Evolutionary conservation across 805 yeast genomes (phyloP).

Genomic region (Grigorovia yakushimaensis): DNA sequence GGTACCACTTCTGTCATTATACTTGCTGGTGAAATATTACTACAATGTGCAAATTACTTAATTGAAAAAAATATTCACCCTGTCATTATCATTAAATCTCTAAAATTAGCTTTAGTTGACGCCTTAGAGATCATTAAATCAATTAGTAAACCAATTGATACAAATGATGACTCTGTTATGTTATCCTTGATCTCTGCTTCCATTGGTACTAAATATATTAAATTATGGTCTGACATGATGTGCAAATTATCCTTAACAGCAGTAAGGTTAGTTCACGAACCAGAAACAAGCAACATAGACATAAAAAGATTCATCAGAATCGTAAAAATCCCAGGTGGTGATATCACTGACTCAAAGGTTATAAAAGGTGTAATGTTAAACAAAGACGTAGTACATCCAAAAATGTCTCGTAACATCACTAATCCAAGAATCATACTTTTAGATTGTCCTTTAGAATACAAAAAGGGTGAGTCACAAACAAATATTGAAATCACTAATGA

Average conservation of each 20-base stretch:
- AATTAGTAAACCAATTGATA: slow-evolving; percentile 77
- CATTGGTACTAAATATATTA: slow-evolving; percentile 91
- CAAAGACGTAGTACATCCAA: slow-evolving; percentile 98
- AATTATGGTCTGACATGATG: slow-evolving; percentile 86
- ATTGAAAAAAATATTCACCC: slow-evolving; percentile 95
- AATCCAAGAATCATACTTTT: slow-evolving; percentile 82
- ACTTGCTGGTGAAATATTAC: slow-evolving; percentile 91
- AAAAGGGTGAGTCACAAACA: slow-evolving; percentile 98
- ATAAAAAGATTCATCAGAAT: slow-evolving; percentile 85
- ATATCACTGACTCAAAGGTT: slow-evolving; percentile 79
- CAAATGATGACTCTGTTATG: slow-evolving; percentile 79
- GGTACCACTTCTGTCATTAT: slow-evolving; percentile 97
- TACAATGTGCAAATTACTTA: slow-evolving; percentile 84
- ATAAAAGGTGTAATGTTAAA: slow-evolving; percentile 87
- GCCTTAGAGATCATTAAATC: slow-evolving; percentile 80
- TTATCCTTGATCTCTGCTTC: slow-evolving; percentile 76
- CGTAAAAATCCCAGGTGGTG: slow-evolving; percentile 98
- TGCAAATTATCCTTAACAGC: slow-evolving; percentile 81
- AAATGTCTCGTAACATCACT: slow-evolving; percentile 83
- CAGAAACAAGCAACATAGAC: slow-evolving; percentile 70
- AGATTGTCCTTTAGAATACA: slow-evolving; percentile 96
- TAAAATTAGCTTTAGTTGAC: slow-evolving; percentile 82
- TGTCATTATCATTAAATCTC: slow-evolving; percentile 87
- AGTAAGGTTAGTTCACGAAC: slow-evolving; percentile 67
- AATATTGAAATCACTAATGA: slow-evolving; percentile 95